Percentiles rank a stretch among this genome's conserved stretches.
Evolutionary conservation across 805 yeast species (phyloP).

Genomic region (Ascoidea asiatica): DNA sequence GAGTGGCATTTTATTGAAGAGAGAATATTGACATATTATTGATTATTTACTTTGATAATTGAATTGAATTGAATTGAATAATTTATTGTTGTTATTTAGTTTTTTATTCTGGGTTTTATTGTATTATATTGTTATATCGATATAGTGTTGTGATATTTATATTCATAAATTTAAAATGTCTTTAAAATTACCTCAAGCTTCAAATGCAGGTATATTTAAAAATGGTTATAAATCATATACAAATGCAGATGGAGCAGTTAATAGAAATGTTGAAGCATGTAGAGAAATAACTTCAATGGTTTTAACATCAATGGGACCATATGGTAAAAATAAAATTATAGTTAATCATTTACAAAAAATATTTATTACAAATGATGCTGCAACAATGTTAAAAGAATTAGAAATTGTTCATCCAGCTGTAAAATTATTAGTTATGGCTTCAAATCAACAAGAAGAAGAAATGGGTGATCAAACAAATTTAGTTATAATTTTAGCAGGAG

Average conservation of each 20-base stretch:
- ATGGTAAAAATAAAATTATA: conserved; percentile 92
- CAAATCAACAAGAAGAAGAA: conserved; percentile 92
- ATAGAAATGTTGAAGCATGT: conserved; percentile 86
- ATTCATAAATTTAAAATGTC: conserved; percentile 67
- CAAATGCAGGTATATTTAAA: conserved; percentile 86
- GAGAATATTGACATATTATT: too few species aligned
- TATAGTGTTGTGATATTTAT: too few species aligned
- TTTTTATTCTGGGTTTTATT: too few species aligned
- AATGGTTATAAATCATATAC: conserved; percentile 85
- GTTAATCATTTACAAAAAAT: conserved; percentile 80
- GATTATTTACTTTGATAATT: too few species aligned
- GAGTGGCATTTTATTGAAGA: too few species aligned
- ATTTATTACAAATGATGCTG: conserved; percentile 93
- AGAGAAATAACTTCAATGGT: conserved; percentile 88
- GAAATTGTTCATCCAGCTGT: conserved; percentile 98
- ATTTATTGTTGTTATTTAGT: too few species aligned
- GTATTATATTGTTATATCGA: too few species aligned
- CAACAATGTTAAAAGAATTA: conserved; percentile 85
- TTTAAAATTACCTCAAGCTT: conserved; percentile 81
- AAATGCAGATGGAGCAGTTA: conserved; percentile 88
- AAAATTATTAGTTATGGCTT: conserved; percentile 88
- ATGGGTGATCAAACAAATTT: conserved; percentile 95
- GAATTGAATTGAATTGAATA: too few species aligned
- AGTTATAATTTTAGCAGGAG: conserved; percentile 88
- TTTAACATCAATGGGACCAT: conserved; percentile 91